Base-by-base conservation (phyloP, 805 yeast species). In the Saccharomyces kudriavzevii region DNA sequence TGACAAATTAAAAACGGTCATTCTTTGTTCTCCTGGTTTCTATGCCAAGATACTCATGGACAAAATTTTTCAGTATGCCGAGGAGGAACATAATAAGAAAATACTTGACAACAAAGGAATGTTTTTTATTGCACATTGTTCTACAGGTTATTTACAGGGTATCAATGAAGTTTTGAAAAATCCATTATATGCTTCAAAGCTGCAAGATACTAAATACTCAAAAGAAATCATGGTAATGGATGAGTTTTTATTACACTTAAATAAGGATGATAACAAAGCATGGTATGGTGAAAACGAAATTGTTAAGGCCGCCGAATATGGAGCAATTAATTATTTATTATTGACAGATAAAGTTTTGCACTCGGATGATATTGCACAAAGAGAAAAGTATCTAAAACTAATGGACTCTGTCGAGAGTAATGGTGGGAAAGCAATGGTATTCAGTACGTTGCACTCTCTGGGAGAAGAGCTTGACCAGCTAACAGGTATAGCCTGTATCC, bases 141-240 rank as follows among this genome's bases (percentile, higher is more conserved):
- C 96, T 2, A 89, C 97, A 0, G 99, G 99, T 1, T 92, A 88
- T 68, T 71, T 92, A 45, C 97, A 91, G 70, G 95, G 97, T 4
- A 77, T 92, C 20, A 89, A 89, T 54, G 99, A 94, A 67, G 90
- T 85, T 1, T 69, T 94, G 61, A 83, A 85, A 64, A 82, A 82
- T 55, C 87, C 89, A 2, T 79, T 81, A 31, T 80, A 91, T 47
- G 78, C 79, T 57, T 79, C 82, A 50, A 77, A 76, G 62, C 76
- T 92, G 51, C 74, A 84, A 31, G 89, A 89, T 62, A 90, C 98
- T 2, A 89, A 90, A 62, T 92, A 83, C 65, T 86, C 94, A 13
- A 79, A 80, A 53, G 96, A 92, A 62, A 85, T 84, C 6, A 63
- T 76, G 13, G 73, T 83, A 0, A 77, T 94, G 67, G 96, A 89